Evolutionary conservation across 257 asterid species (phyloP).

Genomic region (Oldenlandia corymbosa): DNA sequence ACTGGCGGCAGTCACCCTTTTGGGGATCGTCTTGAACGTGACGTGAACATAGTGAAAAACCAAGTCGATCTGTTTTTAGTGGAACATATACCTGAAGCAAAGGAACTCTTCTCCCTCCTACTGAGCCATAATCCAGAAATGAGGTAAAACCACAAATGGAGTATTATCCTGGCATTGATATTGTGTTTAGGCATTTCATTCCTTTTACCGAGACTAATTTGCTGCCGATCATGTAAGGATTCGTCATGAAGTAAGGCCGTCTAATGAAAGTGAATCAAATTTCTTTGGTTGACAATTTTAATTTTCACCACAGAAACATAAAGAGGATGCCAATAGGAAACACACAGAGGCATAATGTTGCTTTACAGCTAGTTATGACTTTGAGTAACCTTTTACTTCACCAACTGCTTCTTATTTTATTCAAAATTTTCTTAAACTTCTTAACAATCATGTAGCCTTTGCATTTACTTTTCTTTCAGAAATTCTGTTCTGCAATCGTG

Average conservation of each 20-base stretch:
- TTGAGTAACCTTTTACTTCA: no score
- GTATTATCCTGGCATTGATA: neutral
- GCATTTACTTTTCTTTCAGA: neutral
- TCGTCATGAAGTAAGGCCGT: neutral
- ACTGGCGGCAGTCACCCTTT: conserved; percentile 94
- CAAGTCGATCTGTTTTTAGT: conserved; percentile 72
- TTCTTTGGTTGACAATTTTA: neutral
- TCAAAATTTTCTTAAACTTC: neutral
- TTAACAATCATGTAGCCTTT: neutral
- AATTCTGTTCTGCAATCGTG: neutral
- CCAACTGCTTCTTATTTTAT: no score
- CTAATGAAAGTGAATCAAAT: neutral
- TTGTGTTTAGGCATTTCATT: neutral
- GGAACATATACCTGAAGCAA: conserved; percentile 86
- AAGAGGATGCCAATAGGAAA: no score
- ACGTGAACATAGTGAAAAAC: conserved; percentile 63
- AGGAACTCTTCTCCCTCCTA: conserved; percentile 59
- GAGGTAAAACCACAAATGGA: conserved; percentile 42
- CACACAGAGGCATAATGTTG: no score
- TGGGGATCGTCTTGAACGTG: conserved; percentile 81
- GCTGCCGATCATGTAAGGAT: neutral
- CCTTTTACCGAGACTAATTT: neutral
- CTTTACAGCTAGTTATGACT: no score
- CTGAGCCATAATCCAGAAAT: conserved; percentile 57
- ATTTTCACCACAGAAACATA: no score